A percentile compares a stretch with the other conserved stretches of the same genome.
Evolutionary conservation across 1,284 basidiomycete species (phyloP).

Genomic region (Irpex rosettiformis): DNA sequence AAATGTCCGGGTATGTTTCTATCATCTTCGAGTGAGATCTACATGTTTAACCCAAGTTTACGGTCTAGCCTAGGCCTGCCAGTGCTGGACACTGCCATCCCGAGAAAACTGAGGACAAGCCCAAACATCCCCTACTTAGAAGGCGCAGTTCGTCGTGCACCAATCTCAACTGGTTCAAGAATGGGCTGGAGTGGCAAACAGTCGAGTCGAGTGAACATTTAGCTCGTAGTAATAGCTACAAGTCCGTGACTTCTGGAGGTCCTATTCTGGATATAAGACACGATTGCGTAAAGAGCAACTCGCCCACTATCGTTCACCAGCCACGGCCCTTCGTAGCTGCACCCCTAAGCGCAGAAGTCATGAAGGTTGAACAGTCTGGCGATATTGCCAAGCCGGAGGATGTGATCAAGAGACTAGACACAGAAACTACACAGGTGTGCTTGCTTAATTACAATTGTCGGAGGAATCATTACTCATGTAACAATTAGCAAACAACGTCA

Average conservation of each 20-base stretch:
- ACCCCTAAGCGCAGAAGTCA: constrained; percentile 4
- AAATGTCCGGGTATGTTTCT: not conserved
- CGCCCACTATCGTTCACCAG: constrained; percentile 12
- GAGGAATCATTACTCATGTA: too few species aligned
- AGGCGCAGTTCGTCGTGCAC: constrained; percentile 8
- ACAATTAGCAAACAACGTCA: too few species aligned
- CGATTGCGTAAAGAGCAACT: constrained; percentile 8
- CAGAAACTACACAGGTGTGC: not conserved
- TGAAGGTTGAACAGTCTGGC: not conserved
- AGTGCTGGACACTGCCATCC: not conserved
- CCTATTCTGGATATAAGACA: constrained; percentile 4
- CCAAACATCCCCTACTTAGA: not conserved
- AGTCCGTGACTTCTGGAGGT: not conserved
- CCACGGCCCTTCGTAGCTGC: not conserved
- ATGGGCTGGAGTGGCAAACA: constrained; percentile 5
- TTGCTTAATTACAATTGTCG: not conserved
- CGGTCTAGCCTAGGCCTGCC: not conserved
- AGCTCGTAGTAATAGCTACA: not conserved
- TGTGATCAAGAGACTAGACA: not conserved
- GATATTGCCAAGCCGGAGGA: not conserved
- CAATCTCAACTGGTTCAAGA: constrained; percentile 6
- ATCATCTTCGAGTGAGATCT: too few species aligned
- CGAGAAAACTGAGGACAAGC: not conserved
- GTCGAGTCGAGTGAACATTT: constrained; percentile 4
- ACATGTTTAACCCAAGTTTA: too few species aligned